phyloP scores from a whole-genome alignment of 1,284 basidiomycete species.

The Veloporphyrellus conicus region DNA sequence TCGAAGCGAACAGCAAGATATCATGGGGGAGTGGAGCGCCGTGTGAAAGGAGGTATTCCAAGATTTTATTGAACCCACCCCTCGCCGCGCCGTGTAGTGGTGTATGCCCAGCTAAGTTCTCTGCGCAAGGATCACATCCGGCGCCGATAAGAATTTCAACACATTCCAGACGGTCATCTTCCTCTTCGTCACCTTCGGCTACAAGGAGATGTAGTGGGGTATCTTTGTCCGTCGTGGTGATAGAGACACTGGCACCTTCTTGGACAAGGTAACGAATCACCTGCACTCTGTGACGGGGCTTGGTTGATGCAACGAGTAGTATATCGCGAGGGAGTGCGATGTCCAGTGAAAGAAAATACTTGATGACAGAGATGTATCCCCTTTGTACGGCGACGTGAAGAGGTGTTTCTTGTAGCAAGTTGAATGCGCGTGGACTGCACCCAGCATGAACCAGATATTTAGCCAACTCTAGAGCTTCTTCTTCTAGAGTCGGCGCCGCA shows the following conservation, averaged over 20 bases:
- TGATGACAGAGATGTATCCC: background rate
- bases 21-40: background rate
- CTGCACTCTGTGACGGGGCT: background rate
- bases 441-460: constrained; percentile 1
- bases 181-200: background rate
- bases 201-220: background rate
- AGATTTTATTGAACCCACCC: background rate
- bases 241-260: background rate
- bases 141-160: background rate
- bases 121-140: background rate
- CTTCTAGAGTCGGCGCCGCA: background rate
- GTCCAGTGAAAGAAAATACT: constrained; percentile 4
- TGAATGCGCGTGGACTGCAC: background rate
- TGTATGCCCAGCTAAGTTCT: background rate
- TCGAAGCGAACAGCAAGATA: background rate
- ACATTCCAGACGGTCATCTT: background rate
- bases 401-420: background rate
- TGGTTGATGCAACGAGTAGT: background rate
- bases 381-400: constrained; percentile 2
- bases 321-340: constrained; percentile 2
- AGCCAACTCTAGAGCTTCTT: background rate
- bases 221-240: background rate
- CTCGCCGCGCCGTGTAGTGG: background rate
- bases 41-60: background rate
- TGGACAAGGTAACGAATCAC: constrained; percentile 1